These are phyloP conservation scores for Aspergillus cristatus DNA, from an alignment of 495 filamentous ascomycete species.

Conservation along the genomic window DNA sequence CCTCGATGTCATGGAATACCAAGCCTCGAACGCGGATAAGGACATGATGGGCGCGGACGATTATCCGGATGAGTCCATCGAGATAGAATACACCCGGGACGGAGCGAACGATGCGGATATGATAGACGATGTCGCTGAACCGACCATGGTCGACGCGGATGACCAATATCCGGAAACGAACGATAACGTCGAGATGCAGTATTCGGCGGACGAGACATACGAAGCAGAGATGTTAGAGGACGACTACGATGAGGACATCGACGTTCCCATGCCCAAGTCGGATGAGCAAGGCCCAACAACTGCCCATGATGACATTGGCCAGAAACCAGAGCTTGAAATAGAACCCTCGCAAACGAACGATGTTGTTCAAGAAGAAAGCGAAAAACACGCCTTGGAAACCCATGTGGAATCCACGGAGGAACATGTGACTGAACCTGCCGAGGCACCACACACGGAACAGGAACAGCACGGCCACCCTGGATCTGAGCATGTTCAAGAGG, in stretches of 20 bases:
- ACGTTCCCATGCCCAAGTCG: constrained; percentile 21
- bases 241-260: constrained; percentile 27
- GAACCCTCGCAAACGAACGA: constrained; percentile 6
- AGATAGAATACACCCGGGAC: constrained; percentile 23
- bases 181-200: constrained; percentile 28
- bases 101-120: constrained; percentile 38
- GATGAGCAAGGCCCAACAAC: constrained; percentile 12
- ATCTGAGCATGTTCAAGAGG: constrained; percentile 5
- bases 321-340: constrained; percentile 8
- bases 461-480: constrained; percentile 15
- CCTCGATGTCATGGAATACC: constrained; percentile 53
- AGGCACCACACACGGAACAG: constrained; percentile 1
- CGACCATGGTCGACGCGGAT: constrained; percentile 31
- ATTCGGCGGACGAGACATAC: constrained; percentile 22
- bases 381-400: constrained; percentile 2
- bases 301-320: constrained; percentile 7
- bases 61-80: constrained; percentile 24
- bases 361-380: constrained; percentile 8
- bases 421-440: neutral
- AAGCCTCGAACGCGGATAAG: constrained; percentile 43
- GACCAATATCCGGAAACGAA: constrained; percentile 22
- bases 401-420: constrained; percentile 2
- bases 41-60: constrained; percentile 54
- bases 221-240: constrained; percentile 38
- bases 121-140: constrained; percentile 37